Evolutionary conservation across 768 basidiomycete species (phyloP), one percentile per base, ranked within the genome.

Genomic region (Exsudoporus frostii): DNA sequence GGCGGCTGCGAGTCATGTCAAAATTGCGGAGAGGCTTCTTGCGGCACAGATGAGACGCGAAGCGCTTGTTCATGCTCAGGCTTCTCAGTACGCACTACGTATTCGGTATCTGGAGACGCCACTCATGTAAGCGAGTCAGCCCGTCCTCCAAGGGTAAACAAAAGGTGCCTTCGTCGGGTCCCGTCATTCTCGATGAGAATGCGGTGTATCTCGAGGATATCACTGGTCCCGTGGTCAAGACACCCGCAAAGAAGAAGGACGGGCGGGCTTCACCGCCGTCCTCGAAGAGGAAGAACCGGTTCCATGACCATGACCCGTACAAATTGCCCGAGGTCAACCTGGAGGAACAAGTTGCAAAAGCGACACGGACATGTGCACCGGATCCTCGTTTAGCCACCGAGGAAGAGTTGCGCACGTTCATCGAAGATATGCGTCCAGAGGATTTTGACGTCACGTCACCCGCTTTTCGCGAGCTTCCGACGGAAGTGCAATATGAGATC

Each of bases 401-500:
- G 67, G 97, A 94, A 37, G 97, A 99, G 66, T 77, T 98, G 3
- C 86, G 86, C 19, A 72, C 81, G 1, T 98, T 98, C 71, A 97
- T 98, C 57, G 94, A 98, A 53, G 90, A 95, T 41, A 95, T 98
- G 86, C 84, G 87, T 2, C 94, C 95, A 0, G 93, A 94, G 62
- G 94, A 98, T 64, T 91, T 98, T 61, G 96, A 98, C 65, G 82
- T 97, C 50, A 80, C 85, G 17, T 94, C 94, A 2, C 81, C 91
- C 5, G 91, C 86, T 19, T 99, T 99, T 67, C 82, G 86, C 22
- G 90, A 92, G 56, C 81, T 98, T 3, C 95, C 97, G 3, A 96
- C 92, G 0, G 95, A 98, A 68, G 84, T 97, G 20, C 93, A 99
- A 62, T 99, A 98, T 71, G 97, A 99, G 73, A 96, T 99, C 59